A percentile compares a stretch with the other conserved stretches of the same genome.
phyloP scores from a whole-genome alignment of 2,329 filamentous ascomycete species.

The Aspergillus hiratsukae region DNA sequence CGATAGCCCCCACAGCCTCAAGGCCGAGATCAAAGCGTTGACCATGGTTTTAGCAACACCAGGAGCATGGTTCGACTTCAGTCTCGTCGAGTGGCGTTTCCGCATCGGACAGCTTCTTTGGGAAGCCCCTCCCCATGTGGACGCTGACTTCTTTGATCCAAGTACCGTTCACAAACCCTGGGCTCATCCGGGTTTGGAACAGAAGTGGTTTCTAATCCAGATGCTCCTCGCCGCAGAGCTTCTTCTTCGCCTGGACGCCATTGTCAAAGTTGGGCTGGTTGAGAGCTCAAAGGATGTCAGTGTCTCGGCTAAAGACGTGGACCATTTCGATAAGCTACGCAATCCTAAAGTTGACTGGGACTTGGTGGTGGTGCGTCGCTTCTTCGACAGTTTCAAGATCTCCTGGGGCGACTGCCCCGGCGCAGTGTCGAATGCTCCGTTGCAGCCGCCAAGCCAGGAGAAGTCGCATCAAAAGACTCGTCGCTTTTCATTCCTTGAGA shows the following conservation, averaged over 20 bases:
- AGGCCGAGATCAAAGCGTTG: slow-evolving; percentile 44
- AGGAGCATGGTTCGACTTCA: slow-evolving; percentile 47
- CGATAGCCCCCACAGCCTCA: slow-evolving; percentile 32
- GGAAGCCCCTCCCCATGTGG: slow-evolving; percentile 33
- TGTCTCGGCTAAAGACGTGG: slow-evolving; percentile 42
- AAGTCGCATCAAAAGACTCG: slow-evolving; percentile 13
- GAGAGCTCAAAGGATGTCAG: slow-evolving; percentile 35
- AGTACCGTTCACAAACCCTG: slow-evolving; percentile 18
- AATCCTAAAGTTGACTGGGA: slow-evolving; percentile 55
- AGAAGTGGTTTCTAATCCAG: slow-evolving; percentile 53
- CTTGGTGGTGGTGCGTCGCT: slow-evolving; percentile 49
- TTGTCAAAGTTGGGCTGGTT: slow-evolving; percentile 39
- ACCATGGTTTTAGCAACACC: slow-evolving; percentile 39
- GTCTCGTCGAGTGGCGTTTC: slow-evolving; percentile 43
- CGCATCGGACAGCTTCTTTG: slow-evolving; percentile 44
- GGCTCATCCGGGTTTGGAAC: slow-evolving; percentile 33
- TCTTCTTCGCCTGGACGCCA: slow-evolving; percentile 50
- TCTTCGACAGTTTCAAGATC: slow-evolving; percentile 49
- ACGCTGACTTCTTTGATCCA: slow-evolving; percentile 28
- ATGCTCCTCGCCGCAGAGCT: slow-evolving; percentile 53
- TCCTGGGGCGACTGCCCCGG: slow-evolving; percentile 15
- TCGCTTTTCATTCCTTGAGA: slow-evolving; percentile 22
- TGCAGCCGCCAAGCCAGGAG: not conserved
- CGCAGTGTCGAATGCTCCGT: slow-evolving; percentile 1
- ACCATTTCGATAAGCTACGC: slow-evolving; percentile 44